Conservation (phyloP, 2,329 filamentous ascomycete genomes). For the Botryotinia calthae region DNA sequence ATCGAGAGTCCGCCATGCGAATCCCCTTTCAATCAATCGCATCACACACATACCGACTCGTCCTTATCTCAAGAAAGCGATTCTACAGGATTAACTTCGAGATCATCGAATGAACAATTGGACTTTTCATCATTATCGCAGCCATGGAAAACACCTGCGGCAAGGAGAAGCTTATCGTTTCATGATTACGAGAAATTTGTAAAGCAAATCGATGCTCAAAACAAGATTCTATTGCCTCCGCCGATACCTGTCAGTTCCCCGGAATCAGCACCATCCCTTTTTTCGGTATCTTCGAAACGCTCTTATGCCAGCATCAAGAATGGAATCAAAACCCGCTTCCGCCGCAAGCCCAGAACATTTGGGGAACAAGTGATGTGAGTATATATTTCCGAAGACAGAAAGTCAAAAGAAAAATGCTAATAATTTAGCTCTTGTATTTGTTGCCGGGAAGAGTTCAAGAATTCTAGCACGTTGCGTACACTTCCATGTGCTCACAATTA, state of each 20-base stretch:
- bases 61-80: conserved; percentile 32
- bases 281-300: conserved; percentile 35
- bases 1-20: conserved; percentile 29
- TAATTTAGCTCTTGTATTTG: conserved; percentile 52
- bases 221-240: conserved; percentile 14
- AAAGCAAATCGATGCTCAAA: conserved; percentile 28
- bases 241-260: conserved; percentile 24
- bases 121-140: conserved; percentile 12
- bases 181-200: conserved; percentile 37
- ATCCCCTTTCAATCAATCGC: conserved; percentile 29
- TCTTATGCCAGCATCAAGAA: conserved; percentile 34
- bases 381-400: neutral
- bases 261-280: conserved; percentile 34
- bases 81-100: conserved; percentile 35
- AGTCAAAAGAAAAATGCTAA: conserved; percentile 21
- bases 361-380: conserved; percentile 33
- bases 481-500: conserved; percentile 59
- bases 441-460: conserved; percentile 54
- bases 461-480: conserved; percentile 45
- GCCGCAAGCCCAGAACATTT: conserved; percentile 26
- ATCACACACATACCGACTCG: conserved; percentile 33
- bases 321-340: conserved; percentile 30
- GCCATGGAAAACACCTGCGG: conserved; percentile 23
- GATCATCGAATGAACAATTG: conserved; percentile 30
- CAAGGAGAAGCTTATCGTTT: conserved; percentile 35